Base-by-base conservation (phyloP, 495 filamentous ascomycete genomes). In the Lophiostoma macrostomum region DNA sequence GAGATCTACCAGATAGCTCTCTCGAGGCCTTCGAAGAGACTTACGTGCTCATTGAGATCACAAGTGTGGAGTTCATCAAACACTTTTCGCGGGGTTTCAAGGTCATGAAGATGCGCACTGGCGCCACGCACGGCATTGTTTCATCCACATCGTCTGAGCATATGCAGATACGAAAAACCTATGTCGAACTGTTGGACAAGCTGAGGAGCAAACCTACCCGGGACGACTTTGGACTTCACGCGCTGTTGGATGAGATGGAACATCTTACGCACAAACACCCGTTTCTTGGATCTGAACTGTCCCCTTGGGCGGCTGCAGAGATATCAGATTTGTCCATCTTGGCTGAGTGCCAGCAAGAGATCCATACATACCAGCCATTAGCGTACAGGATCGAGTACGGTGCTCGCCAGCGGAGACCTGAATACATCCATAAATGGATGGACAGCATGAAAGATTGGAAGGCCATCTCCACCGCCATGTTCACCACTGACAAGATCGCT, bases 341-440 rank as follows among this genome's bases (percentile, higher is more conserved):
- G 3, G 57, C 68, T 1, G 50, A 77, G 48, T 71, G 69, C 40
- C 37, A 63, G 13, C 64, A 66, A 10, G 73, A 80, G 51, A 13
- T 81, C 4, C 49, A 71, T 7, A 53, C 72, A 10, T 77, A 67
- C 62, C 72, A 74, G 20, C 76, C 77, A 0, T 77, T 76, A 71
- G 75, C 73, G 18, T 39, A 46, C 8, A 58, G 47, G 0, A 73
- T 75, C 23, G 65, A 73, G 22, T 29, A 24, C 16, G 56, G 58
- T 11, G 25, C 46, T 7, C 50, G 40, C 6, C 29, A 67, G 1
- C 32, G 43, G 18, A 32, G 63, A 13, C 54, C 71, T 0, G 41
- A 41, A 10, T 52, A 74, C 12, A 35, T 19, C 23, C 0, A 29
- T 61, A n/a, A 25, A 31, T 6, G 68, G 46, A 12, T 48, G 22